phyloP scores from a whole-genome alignment of 768 basidiomycete species.

The Xerocomellus chrysenteron region DNA sequence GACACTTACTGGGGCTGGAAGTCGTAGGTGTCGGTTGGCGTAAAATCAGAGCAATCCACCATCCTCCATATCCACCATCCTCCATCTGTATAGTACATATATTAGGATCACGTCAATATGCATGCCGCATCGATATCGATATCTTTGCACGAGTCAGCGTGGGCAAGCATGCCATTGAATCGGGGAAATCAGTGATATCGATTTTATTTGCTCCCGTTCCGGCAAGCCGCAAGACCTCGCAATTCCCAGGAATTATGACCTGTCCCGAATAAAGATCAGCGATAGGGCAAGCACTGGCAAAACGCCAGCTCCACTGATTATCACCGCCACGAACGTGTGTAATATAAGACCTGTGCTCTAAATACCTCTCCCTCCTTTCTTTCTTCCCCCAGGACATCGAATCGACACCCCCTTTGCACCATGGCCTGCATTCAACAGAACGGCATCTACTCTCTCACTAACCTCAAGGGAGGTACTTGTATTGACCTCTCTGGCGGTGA shows the following conservation, averaged over 20 bases:
- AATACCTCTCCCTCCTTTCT: background rate
- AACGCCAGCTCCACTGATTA: background rate
- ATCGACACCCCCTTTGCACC: background rate
- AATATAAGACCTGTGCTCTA: background rate
- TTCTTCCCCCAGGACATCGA: background rate
- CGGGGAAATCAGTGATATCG: no score
- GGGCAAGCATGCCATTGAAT: no score
- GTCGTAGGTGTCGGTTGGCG: background rate
- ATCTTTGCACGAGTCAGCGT: background rate
- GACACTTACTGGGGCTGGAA: background rate
- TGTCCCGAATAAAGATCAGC: background rate
- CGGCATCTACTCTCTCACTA: constrained; percentile 45
- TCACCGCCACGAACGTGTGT: background rate
- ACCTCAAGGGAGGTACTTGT: constrained; percentile 51
- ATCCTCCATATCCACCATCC: background rate
- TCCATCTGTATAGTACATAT: constrained; percentile 15
- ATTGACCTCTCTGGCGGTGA: constrained; percentile 57
- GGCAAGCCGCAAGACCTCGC: no score
- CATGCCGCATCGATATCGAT: background rate
- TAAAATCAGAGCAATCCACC: constrained; percentile 1
- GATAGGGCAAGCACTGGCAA: background rate
- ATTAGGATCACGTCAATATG: constrained; percentile 16
- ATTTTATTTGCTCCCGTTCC: no score
- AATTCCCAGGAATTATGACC: no score
- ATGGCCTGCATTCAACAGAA: constrained; percentile 36